A percentile compares a stretch with the other conserved stretches of the same genome.
Evolutionary conservation across 495 filamentous ascomycete genomes (phyloP).

Genomic region (Jackrogersella multiformis): DNA sequence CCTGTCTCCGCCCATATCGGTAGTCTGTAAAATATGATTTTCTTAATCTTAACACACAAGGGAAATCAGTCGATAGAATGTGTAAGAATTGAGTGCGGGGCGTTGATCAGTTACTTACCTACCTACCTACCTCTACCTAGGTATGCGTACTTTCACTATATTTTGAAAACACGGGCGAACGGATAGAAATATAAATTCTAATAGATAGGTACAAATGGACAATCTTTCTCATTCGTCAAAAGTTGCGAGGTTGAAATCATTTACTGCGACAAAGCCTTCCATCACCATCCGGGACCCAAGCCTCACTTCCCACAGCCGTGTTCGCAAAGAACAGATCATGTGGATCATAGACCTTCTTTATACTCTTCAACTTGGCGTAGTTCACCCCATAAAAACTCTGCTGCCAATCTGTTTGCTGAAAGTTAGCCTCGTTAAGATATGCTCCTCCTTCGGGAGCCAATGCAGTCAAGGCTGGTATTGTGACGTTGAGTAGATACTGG

Average conservation of each 20-base stretch:
- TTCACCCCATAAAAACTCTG: background rate
- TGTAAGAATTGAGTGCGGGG: too few relatives aligned
- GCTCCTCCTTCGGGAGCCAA: background rate
- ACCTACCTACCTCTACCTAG: too few relatives aligned
- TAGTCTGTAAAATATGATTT: too few relatives aligned
- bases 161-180: background rate
- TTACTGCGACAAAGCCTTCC: background rate
- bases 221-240: background rate
- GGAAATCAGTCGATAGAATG: too few relatives aligned
- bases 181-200: background rate
- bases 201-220: background rate
- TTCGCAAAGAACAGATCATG: background rate
- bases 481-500: too few relatives aligned
- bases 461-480: too few relatives aligned
- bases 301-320: too few relatives aligned
- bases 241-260: background rate
- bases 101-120: too few relatives aligned
- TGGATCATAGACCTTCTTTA: background rate
- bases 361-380: background rate
- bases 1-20: too few relatives aligned
- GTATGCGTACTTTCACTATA: background rate
- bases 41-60: too few relatives aligned
- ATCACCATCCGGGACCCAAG: background rate
- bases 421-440: background rate
- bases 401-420: background rate